Percentiles rank a stretch among this genome's conserved stretches.
Evolutionary conservation across 75 land plant genomes (phyloP).

Genomic region (Ceratopteris richardii): DNA sequence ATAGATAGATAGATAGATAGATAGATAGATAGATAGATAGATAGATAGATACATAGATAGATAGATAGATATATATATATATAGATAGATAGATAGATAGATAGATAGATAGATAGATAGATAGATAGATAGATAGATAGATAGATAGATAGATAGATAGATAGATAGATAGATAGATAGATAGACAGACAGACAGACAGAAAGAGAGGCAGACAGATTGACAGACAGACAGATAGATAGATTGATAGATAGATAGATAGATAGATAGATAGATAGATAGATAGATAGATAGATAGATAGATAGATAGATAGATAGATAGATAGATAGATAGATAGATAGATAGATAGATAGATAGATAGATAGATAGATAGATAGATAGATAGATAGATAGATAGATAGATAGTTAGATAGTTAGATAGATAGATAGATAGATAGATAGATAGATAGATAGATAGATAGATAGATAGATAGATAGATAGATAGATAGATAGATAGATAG

Average conservation of each 20-base stretch:
- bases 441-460: no score
- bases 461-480: no score
- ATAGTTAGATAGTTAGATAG: no score
- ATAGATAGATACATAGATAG: background rate
- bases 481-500: no score
- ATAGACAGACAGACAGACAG: no score
- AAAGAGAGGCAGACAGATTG: no score
- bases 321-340: background rate
- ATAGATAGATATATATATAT: no score
- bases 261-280: background rate
- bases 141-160: background rate
- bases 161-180: no score
- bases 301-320: background rate
- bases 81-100: background rate
- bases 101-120: background rate
- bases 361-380: background rate
- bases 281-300: background rate
- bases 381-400: no score
- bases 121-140: background rate
- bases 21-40: background rate
- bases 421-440: no score
- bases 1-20: background rate
- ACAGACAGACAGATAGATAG: no score
- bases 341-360: background rate
- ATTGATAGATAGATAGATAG: background rate